Base-by-base conservation (phyloP, 768 basidiomycete genomes). In the Saitozyma sp. region DNA sequence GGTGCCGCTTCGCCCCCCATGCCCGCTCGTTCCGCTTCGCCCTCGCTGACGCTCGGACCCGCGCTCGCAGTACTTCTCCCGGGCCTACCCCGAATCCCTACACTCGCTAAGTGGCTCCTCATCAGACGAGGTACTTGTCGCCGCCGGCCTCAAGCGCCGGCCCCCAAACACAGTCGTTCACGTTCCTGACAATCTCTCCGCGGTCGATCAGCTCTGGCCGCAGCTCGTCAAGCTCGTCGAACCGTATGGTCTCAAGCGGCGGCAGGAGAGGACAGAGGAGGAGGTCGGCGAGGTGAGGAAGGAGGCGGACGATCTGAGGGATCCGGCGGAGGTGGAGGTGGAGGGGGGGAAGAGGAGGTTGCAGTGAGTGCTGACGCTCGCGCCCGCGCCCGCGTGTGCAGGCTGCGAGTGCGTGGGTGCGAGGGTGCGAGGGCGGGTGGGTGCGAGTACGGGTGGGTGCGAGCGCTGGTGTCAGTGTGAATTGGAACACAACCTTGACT, bases 81-180 rank as follows among this genome's bases (percentile, higher is more conserved):
- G 70, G 53, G 62, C 68, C 11, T 78, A 78, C 56, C 77, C 76
- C 42, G 68, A 67, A 10, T 59, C 69, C 39, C 70, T 77, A 29
- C 69, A 76, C 55, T 73, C 74, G 56, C 62, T 80, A 51, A 70
- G 69, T 56, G 80, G 80, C 20, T 72, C 75, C 58, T 73, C 75
- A 64, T 76, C 74, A 58, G 77, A 80, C 69, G 80, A 79, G 78
- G 78, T 80, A 74, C 74, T 71, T 70, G 71, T 66, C 64, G 46
- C 63, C 51, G 42, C 68, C 40, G 51, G 50, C 17, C 60, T 67
- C 60, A 50, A 48, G 41, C 29, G 29, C 29, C 29, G 29, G 29
- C 49, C 53, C 54, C 20, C 46, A 43, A 6, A 42, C 39, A 39
- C 54, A 17, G 13, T 42, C 55, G 19, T 16, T 11, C 37, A 17